phyloP scores from a whole-genome alignment of 169 alveolate genomes.

The Eimeria praecox region DNA sequence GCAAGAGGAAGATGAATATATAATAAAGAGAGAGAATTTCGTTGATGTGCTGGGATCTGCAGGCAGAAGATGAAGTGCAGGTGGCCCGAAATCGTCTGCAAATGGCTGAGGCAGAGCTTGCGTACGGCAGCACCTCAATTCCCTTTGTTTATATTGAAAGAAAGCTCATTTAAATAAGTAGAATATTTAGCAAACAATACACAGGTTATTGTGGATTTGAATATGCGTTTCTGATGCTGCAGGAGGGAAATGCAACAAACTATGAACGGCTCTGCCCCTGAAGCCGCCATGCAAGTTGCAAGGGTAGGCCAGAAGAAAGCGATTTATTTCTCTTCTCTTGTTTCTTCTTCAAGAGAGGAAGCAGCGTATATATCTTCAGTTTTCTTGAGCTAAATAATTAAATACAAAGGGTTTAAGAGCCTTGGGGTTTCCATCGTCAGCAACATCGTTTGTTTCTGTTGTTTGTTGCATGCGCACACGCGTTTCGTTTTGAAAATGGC shows the following conservation, averaged over 20 bases:
- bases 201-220: too few relatives aligned
- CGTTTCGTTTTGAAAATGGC: background rate
- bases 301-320: conserved; percentile 28
- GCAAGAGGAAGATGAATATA: background rate
- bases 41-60: background rate
- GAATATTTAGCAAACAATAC: too few relatives aligned
- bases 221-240: background rate
- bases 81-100: conserved; percentile 42
- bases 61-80: conserved; percentile 62
- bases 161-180: too few relatives aligned
- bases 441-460: background rate
- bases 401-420: too few relatives aligned
- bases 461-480: background rate
- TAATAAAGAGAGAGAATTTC: background rate
- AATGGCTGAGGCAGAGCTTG: conserved; percentile 60
- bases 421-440: background rate
- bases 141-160: background rate
- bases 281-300: conserved; percentile 69
- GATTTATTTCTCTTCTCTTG: background rate
- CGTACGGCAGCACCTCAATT: background rate
- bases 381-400: too few relatives aligned
- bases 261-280: conserved; percentile 45
- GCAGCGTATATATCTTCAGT: too few relatives aligned
- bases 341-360: background rate
- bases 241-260: conserved; percentile 58